These are phyloP conservation scores for Naematelia aurantialba DNA, from an alignment of 768 basidiomycete genomes.

Conservation along the genomic window DNA sequence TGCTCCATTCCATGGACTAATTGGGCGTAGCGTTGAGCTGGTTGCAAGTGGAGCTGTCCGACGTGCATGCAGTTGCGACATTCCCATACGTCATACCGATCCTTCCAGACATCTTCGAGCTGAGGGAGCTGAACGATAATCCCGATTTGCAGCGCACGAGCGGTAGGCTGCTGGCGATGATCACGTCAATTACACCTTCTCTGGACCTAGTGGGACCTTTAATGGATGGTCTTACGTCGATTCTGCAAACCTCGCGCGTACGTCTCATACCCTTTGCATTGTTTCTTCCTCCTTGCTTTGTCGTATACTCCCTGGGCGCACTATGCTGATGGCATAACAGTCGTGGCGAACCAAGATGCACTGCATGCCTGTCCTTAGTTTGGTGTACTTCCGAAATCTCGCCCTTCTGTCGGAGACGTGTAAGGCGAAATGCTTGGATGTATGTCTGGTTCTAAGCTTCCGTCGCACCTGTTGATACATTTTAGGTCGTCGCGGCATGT, in stretches of 20 bases:
- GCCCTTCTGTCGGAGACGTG: conserved; percentile 67
- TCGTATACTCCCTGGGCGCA: conserved; percentile 5
- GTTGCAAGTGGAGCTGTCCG: conserved; percentile 74
- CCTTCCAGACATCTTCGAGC: conserved; percentile 79
- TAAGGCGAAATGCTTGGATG: conserved; percentile 71
- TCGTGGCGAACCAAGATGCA: conserved; percentile 88
- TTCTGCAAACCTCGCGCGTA: conserved; percentile 75
- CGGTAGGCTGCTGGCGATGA: conserved; percentile 71
- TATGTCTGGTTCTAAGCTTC: conserved; percentile 41
- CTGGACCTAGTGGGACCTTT: conserved; percentile 64
- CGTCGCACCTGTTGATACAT: conserved; percentile 7
- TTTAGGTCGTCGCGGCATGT: conserved; percentile 74
- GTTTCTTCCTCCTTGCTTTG: neutral
- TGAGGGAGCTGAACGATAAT: conserved; percentile 81
- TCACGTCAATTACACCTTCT: conserved; percentile 76
- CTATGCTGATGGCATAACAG: conserved; percentile 51
- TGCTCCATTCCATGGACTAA: neutral
- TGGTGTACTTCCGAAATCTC: conserved; percentile 88
- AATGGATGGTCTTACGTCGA: conserved; percentile 68
- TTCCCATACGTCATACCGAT: conserved; percentile 74
- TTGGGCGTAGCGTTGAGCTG: conserved; percentile 49
- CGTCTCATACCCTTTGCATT: conserved; percentile 26
- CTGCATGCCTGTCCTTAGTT: conserved; percentile 78
- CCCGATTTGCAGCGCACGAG: conserved; percentile 77
- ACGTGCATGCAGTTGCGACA: conserved; percentile 67